These are phyloP conservation scores for Athelia sp. DNA, from an alignment of 1,284 basidiomycete genomes.

Conservation along the genomic window DNA sequence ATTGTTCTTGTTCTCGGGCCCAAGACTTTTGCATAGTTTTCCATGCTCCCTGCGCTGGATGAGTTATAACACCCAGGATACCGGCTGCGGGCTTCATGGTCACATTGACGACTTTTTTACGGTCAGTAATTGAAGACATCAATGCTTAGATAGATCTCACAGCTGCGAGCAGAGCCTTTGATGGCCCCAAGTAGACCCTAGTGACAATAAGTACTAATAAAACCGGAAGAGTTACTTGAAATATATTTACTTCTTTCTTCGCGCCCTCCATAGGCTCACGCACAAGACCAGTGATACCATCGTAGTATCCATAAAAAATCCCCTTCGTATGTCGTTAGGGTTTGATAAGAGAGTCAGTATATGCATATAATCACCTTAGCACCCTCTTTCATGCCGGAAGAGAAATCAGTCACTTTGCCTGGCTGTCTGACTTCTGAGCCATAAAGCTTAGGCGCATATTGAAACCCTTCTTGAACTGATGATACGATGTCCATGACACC, in stretches of 20 bases:
- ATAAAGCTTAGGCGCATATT: conserved; percentile 39
- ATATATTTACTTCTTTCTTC: conserved; percentile 36
- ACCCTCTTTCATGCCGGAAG: conserved; percentile 41
- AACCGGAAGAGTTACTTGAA: background rate
- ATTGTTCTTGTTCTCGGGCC: conserved; percentile 23
- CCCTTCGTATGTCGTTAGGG: conserved; percentile 14
- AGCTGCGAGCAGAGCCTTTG: conserved; percentile 44
- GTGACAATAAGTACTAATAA: background rate
- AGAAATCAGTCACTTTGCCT: conserved; percentile 36
- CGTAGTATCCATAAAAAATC: conserved; percentile 38
- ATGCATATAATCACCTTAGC: conserved; percentile 28
- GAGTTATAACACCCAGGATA: conserved; percentile 34
- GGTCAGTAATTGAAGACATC: background rate
- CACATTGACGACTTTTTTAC: conserved; percentile 33
- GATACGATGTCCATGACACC: conserved; percentile 39
- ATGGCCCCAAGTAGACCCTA: conserved; percentile 42
- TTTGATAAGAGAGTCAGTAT: background rate
- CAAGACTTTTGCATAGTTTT: conserved; percentile 27
- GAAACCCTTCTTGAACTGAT: conserved; percentile 40
- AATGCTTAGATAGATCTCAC: conserved; percentile 22
- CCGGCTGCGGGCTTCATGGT: conserved; percentile 41
- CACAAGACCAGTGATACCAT: conserved; percentile 51
- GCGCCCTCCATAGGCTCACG: conserved; percentile 43
- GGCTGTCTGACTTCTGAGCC: conserved; percentile 35
- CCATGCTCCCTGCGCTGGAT: conserved; percentile 39